Percentiles rank a stretch among this genome's conserved stretches.
phyloP scores from a whole-genome alignment of 441 rosid genomes.

The Syzygium malaccense region DNA sequence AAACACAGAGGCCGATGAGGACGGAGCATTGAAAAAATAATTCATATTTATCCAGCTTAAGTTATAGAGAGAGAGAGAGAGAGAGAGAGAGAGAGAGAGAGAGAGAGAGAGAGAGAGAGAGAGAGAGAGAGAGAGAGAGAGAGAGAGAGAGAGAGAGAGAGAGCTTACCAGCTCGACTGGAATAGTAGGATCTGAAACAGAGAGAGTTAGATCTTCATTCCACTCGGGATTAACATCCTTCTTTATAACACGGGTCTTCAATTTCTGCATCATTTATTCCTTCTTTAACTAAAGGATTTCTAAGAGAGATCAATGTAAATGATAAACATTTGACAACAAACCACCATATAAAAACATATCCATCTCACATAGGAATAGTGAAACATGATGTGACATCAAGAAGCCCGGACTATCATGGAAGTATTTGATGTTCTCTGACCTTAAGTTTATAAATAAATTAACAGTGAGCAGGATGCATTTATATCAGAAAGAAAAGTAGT shows the following conservation, averaged over 20 bases:
- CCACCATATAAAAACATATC: background rate
- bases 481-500: background rate
- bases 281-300: background rate
- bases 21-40: background rate
- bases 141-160: no score
- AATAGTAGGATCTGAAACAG: background rate
- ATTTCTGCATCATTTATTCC: background rate
- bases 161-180: constrained; percentile 3
- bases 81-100: no score
- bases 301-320: background rate
- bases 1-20: background rate
- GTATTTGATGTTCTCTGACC: background rate
- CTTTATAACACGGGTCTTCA: constrained; percentile 8
- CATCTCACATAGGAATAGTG: background rate
- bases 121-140: no score
- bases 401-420: background rate
- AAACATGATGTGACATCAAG: background rate
- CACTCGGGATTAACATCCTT: constrained; percentile 15
- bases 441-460: background rate
- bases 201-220: constrained; percentile 14
- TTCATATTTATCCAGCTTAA: background rate
- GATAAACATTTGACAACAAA: background rate
- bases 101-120: no score
- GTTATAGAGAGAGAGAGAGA: background rate
- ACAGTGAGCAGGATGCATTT: background rate